These are phyloP conservation scores for Phytophthora cactorum DNA, from an alignment of 352 stramenopile species.

Conservation along the genomic window DNA sequence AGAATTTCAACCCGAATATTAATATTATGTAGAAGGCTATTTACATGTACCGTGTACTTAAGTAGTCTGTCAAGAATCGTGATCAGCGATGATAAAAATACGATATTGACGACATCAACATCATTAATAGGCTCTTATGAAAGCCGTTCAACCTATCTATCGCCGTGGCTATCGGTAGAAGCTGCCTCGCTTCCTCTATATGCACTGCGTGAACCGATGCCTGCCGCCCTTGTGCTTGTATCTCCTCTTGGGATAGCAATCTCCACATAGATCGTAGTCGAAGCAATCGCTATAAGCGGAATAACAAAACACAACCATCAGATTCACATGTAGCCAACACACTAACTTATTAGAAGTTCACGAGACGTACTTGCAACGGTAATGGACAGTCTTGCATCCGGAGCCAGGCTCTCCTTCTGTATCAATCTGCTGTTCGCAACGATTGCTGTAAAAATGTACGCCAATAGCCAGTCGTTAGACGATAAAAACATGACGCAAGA, in stretches of 20 bases:
- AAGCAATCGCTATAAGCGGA: conserved; percentile 66
- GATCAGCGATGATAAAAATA: too few species aligned
- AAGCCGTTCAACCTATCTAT: conserved; percentile 17
- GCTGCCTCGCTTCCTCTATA: conserved; percentile 32
- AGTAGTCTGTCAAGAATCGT: not conserved
- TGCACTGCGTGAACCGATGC: conserved; percentile 48
- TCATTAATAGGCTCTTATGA: conserved; percentile 3
- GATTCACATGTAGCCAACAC: not conserved
- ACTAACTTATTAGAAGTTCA: not conserved
- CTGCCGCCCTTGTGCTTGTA: conserved; percentile 43
- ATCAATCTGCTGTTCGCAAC: conserved; percentile 38
- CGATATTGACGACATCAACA: conserved; percentile 8
- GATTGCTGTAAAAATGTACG: conserved; percentile 35
- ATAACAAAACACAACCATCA: conserved; percentile 8
- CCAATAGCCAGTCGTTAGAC: conserved; percentile 7
- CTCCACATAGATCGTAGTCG: conserved; percentile 72
- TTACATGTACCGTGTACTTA: too few species aligned
- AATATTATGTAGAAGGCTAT: too few species aligned
- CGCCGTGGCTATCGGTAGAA: conserved; percentile 9
- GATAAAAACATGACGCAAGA: not conserved
- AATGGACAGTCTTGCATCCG: conserved; percentile 37
- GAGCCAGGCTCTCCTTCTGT: conserved; percentile 26
- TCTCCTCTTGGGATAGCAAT: conserved; percentile 52
- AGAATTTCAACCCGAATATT: too few species aligned
- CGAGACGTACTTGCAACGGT: conserved; percentile 42